Percentiles rank a stretch among this genome's conserved stretches.
phyloP scores from a whole-genome alignment of 148 eudicot species.

The Oxyria digyna region DNA sequence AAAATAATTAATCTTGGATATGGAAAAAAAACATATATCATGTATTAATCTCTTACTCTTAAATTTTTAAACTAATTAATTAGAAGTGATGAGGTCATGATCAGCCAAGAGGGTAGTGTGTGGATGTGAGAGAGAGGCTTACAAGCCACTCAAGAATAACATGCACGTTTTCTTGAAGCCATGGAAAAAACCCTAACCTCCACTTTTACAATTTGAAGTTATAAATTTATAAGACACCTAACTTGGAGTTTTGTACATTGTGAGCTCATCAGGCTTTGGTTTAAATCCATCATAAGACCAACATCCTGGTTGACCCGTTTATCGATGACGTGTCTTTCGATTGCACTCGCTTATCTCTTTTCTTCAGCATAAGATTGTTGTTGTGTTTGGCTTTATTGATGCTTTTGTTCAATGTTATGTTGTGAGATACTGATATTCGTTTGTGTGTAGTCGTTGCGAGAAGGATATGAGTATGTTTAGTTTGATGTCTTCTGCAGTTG shows the following conservation, averaged over 20 bases:
- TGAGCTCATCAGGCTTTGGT: neutral
- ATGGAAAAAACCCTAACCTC: neutral
- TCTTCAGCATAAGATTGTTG: too few species aligned
- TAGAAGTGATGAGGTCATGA: neutral
- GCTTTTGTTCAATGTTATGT: too few species aligned
- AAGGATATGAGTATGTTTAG: too few species aligned
- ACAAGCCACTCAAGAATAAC: conserved; percentile 1
- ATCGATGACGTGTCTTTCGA: too few species aligned
- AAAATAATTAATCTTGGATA: neutral
- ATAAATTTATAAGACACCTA: neutral
- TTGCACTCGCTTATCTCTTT: too few species aligned
- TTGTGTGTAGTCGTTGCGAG: too few species aligned
- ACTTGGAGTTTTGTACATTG: neutral
- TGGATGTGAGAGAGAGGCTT: neutral
- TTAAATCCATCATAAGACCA: neutral
- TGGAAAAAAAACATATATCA: neutral
- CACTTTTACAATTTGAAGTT: neutral
- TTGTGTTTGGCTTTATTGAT: too few species aligned
- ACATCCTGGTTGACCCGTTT: too few species aligned
- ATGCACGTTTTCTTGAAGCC: neutral
- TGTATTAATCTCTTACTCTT: neutral
- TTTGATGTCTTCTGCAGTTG: too few species aligned
- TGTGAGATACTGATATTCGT: too few species aligned
- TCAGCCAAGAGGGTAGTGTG: neutral
- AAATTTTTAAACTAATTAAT: neutral